Conservation (phyloP, 768 basidiomycete species). For the Boletus vinaceobasis region DNA sequence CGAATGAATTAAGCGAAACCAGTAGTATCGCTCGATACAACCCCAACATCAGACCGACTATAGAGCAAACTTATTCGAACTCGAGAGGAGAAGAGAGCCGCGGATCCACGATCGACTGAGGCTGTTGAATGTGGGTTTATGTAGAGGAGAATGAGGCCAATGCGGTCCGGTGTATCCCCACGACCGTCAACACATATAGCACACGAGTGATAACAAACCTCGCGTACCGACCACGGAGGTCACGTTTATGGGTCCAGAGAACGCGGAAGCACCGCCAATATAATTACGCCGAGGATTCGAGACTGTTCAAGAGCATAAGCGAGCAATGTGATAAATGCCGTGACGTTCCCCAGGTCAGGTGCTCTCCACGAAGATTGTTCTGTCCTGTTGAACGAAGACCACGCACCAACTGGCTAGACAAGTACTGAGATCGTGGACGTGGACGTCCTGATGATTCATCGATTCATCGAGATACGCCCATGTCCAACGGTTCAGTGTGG, state of each 20-base stretch:
- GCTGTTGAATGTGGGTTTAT: neutral
- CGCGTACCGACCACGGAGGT: neutral
- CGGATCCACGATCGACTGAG: neutral
- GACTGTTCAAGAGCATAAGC: neutral
- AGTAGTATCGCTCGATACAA: constrained; percentile 2
- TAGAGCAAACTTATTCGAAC: neutral
- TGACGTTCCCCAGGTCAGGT: neutral
- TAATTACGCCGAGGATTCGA: neutral
- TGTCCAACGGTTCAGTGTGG: no score
- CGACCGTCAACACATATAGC: neutral
- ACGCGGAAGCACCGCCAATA: neutral
- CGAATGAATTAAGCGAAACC: neutral
- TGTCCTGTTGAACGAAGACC: neutral
- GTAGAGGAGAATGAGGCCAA: neutral
- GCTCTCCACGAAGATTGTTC: neutral
- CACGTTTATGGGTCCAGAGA: neutral
- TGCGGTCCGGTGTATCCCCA: neutral
- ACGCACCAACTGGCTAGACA: neutral
- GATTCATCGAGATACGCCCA: neutral
- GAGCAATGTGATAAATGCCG: neutral
- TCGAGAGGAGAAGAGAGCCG: neutral
- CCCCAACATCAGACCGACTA: neutral
- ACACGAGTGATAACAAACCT: neutral
- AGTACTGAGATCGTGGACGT: neutral
- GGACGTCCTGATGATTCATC: neutral